These are phyloP conservation scores for Candida railenensis DNA, from an alignment of 805 yeast genomes.

Conservation along the genomic window DNA sequence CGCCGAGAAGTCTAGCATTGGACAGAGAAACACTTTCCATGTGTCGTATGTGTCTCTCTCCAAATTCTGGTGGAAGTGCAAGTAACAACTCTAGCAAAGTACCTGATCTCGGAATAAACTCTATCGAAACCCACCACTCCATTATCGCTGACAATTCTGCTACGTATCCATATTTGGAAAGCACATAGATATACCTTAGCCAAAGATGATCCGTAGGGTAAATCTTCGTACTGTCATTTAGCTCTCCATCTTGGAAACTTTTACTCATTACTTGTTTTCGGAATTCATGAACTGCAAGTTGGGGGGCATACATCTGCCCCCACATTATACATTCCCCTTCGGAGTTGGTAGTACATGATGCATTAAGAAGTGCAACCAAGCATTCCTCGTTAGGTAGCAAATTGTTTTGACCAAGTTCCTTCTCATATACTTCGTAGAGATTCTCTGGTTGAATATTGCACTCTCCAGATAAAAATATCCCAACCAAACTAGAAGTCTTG, in stretches of 20 bases:
- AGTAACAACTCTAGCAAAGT: slow-evolving; percentile 40
- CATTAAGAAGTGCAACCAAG: slow-evolving; percentile 46
- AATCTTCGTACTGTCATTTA: slow-evolving; percentile 15
- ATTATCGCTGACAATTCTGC: slow-evolving; percentile 51
- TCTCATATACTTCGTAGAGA: slow-evolving; percentile 26
- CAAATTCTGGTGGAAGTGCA: slow-evolving; percentile 35
- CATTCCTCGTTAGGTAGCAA: slow-evolving; percentile 29
- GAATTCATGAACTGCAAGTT: slow-evolving; percentile 59
- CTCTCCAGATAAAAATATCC: slow-evolving; percentile 39
- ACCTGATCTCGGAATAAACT: slow-evolving; percentile 39
- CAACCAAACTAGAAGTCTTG: slow-evolving; percentile 28
- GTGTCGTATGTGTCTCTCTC: slow-evolving; percentile 38
- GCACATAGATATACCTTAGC: slow-evolving; percentile 50
- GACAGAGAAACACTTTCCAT: slow-evolving; percentile 16
- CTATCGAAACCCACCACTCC: slow-evolving; percentile 53
- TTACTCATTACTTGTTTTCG: slow-evolving; percentile 33
- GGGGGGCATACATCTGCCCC: slow-evolving; percentile 56
- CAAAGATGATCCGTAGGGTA: slow-evolving; percentile 50
- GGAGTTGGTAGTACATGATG: slow-evolving; percentile 29
- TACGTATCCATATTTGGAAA: slow-evolving; percentile 46
- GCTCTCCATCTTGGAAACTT: slow-evolving; percentile 2
- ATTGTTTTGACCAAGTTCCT: slow-evolving; percentile 18
- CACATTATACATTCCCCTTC: slow-evolving; percentile 33
- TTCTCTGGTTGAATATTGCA: slow-evolving; percentile 24
- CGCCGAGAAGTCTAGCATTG: background rate